These are phyloP conservation scores for Fusarium floridanum DNA, from an alignment of 2,329 filamentous ascomycete species.

Conservation along the genomic window DNA sequence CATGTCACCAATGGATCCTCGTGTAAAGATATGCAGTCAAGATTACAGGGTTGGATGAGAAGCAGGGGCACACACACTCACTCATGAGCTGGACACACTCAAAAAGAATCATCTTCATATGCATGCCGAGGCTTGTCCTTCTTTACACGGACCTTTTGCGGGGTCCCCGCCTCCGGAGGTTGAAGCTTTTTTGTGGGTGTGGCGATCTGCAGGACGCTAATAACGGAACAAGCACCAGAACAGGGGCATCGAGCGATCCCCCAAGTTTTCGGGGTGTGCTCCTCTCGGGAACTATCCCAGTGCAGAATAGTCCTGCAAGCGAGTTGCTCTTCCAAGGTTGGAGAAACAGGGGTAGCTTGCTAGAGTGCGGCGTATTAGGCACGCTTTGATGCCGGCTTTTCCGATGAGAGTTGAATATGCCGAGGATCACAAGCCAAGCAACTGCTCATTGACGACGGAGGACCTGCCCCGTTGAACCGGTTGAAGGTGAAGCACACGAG, in stretches of 20 bases:
- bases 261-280: not conserved
- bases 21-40: not conserved
- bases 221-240: conserved; percentile 30
- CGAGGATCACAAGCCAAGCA: conserved; percentile 12
- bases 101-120: conserved; percentile 38
- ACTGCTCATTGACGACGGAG: not conserved
- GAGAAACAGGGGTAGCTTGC: not conserved
- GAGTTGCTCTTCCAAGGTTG: not conserved
- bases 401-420: conserved; percentile 1
- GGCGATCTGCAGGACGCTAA: conserved; percentile 9
- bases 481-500: not conserved
- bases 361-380: not conserved
- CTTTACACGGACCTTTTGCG: conserved; percentile 25
- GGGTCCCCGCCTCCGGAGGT: conserved; percentile 5
- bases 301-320: not conserved
- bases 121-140: conserved; percentile 42
- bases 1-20: not conserved
- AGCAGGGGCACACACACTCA: not conserved
- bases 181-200: not conserved
- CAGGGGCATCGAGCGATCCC: conserved; percentile 19
- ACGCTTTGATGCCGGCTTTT: not conserved
- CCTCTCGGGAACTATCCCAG: conserved; percentile 12
- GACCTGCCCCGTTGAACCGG: not conserved
- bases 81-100: not conserved
- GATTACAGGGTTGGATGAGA: not conserved